Percentiles rank a stretch among this genome's conserved stretches.
phyloP scores from a whole-genome alignment of 768 basidiomycete species.

The Favolaschia claudopus region DNA sequence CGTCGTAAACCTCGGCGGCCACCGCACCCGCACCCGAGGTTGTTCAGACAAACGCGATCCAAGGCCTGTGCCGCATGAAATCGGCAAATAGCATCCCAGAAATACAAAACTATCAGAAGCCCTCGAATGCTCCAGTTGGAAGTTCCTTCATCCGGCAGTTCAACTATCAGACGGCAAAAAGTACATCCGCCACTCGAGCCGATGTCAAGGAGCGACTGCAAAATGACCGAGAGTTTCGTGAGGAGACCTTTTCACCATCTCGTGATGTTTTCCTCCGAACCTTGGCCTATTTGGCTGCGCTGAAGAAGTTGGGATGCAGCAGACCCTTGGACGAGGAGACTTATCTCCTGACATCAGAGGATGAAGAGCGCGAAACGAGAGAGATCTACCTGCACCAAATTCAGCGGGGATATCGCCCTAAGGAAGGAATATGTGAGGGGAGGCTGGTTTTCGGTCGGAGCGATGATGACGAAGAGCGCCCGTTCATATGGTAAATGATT shows the following conservation, averaged over 20 bases:
- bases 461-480: not conserved
- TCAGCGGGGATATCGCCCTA: not conserved
- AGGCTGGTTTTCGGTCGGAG: not conserved
- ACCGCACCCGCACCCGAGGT: no score
- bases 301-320: not conserved
- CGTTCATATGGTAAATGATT: not conserved
- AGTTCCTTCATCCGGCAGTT: no score
- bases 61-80: no score
- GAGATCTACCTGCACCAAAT: not conserved
- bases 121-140: no score
- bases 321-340: not conserved
- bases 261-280: not conserved
- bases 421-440: not conserved
- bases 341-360: not conserved
- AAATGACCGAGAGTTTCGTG: no score
- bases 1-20: no score
- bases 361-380: not conserved
- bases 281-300: not conserved
- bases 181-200: not conserved
- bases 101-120: no score
- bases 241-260: not conserved
- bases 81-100: no score
- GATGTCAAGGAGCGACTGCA: not conserved
- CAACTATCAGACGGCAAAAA: no score
- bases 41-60: no score